Evolutionary conservation across 495 filamentous ascomycete species (phyloP), one percentile per base, ranked within the genome.

Genomic region (Penicillium robsamsonii): DNA sequence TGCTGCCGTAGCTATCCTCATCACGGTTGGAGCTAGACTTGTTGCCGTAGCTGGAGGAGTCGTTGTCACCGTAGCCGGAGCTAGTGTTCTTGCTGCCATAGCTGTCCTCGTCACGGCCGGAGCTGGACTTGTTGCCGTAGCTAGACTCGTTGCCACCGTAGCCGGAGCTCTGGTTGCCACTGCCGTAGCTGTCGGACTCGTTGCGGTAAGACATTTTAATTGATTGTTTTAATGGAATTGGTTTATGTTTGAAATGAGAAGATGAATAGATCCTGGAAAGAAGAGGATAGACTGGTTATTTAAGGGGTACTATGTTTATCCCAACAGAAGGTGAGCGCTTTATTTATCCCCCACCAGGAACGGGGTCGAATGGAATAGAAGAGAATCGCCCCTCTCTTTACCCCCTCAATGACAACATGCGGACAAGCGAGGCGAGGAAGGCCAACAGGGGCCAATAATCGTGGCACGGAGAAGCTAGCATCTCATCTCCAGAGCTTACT

Each of bases 171-270:
- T 44, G 22, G 41, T 52, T 52, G 38, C 38, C 25, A 38, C 50
- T 52, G 50, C 50, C 50, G 38, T 54, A 54, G 52, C 42, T 54
- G 15, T 46, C 33, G 18, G 52, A 54, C 6, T 54, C 43, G 52
- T 54, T 54, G 42, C 33, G 30, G 43, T 54, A 54, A 38, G 52
- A 54, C 52, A 54, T 54, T 12, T 12, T 30, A 31, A 13, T 25
- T 29, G 9, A 11, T 33, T 9, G 18, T 25, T 35, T 11, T 33
- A 5, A 18, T 30, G 9, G 4, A 3, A 6, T 18, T 17, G 10
- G 30, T 45, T 25, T 47, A 13, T 33, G 10, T 30, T 25, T 18
- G 52, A 13, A 29, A 17, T 27, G 15, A 31, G n/a, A 33, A 43
- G 38, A 24, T 27, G 10, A 42, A 30, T 29, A n/a, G 9, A 12